Percentiles rank a stretch among this genome's conserved stretches.
Conservation (phyloP, 2,329 filamentous ascomycete genomes). For the Colletotrichum lini region DNA sequence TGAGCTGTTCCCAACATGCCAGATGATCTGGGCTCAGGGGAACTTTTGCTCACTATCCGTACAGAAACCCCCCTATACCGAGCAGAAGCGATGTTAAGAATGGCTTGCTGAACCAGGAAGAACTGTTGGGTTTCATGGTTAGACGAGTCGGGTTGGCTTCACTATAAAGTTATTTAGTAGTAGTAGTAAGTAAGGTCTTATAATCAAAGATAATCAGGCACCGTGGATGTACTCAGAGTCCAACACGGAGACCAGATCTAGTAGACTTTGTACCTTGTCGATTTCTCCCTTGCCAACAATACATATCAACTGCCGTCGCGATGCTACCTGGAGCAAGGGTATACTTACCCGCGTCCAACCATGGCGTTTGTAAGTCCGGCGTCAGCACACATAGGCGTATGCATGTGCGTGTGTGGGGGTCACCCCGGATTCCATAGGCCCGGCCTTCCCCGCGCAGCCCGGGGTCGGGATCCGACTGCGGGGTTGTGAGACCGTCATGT, state of each 20-base stretch:
- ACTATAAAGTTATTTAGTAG: background rate
- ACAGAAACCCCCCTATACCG: conserved; percentile 58
- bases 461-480: conserved; percentile 9
- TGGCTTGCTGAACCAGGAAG: conserved; percentile 53
- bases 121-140: conserved; percentile 33
- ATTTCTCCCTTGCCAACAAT: too few species aligned
- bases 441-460: conserved; percentile 35
- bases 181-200: background rate
- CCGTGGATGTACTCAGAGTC: background rate
- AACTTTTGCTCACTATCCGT: conserved; percentile 52
- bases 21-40: background rate
- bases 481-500: conserved; percentile 9
- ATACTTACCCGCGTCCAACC: conserved; percentile 25
- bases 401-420: conserved; percentile 2
- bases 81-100: conserved; percentile 57
- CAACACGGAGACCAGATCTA: background rate
- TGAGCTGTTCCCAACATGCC: background rate
- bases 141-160: too few species aligned
- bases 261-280: background rate
- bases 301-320: background rate
- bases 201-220: too few species aligned
- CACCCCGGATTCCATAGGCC: background rate
- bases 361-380: conserved; percentile 17
- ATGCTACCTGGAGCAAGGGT: background rate
- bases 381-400: conserved; percentile 10